Percentiles rank a stretch among this genome's conserved stretches.
Evolutionary conservation across 345 rosid genomes (phyloP).

Genomic region (Syzygium oleosum): DNA sequence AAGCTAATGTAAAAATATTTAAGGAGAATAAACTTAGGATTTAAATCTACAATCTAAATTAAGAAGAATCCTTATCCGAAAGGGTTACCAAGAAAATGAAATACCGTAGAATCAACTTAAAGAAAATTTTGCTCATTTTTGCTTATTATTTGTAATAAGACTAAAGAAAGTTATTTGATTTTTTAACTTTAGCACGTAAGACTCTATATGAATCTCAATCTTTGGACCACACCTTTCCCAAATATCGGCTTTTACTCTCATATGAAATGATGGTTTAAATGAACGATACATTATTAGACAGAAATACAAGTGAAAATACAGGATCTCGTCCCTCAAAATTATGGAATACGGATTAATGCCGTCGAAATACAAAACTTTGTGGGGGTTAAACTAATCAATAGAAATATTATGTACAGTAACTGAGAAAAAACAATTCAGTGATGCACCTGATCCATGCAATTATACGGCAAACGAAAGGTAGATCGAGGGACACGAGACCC

Average conservation of each 20-base stretch:
- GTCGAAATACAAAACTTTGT: too few species aligned
- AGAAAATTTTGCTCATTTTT: background rate
- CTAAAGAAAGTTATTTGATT: background rate
- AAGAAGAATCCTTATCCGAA: background rate
- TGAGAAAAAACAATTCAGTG: background rate
- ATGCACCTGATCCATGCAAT: background rate
- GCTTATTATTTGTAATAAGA: background rate
- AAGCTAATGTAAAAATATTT: background rate
- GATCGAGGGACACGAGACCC: background rate
- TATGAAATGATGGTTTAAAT: background rate
- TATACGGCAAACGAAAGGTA: background rate
- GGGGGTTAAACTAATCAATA: background rate
- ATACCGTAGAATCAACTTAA: background rate
- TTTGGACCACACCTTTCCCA: fast-evolving
- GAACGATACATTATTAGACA: background rate
- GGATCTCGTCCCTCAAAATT: too few species aligned
- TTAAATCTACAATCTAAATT: background rate
- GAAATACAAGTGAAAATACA: fast-evolving
- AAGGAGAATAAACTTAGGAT: background rate
- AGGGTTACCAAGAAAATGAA: background rate
- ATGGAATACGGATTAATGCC: too few species aligned
- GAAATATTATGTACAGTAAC: background rate
- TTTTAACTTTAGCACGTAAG: background rate
- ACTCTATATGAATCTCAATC: background rate
- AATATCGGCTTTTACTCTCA: background rate